Base-by-base conservation (phyloP, 352 stramenopile species). In the Globisporangium cederbergense region DNA sequence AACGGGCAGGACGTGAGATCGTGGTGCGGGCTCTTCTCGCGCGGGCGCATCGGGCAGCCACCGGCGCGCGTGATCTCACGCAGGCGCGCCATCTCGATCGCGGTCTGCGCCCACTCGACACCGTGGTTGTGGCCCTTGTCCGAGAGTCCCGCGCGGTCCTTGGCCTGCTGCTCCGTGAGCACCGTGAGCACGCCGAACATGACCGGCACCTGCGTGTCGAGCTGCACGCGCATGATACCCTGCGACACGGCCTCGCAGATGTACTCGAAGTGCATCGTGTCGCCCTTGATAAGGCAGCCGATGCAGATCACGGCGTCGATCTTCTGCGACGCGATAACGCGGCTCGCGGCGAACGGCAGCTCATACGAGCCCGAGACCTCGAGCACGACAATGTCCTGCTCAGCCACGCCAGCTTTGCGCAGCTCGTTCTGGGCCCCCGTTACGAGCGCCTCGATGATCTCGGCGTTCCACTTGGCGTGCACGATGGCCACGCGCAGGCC, bases 181-280 rank as follows among this genome's bases (percentile, higher is more conserved):
- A 97, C 97, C 62, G 96, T 98, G 63, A 99, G 86, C 45, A 99
- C 97, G 45, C 93, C 93, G 69, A 98, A 97, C 59, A 96, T 72
- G 72, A 94, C 84, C 5, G 89, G 86, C 57, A 93, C 79, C 45
- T 80, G 81, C 30, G 95, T 95, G 71, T 97, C 83, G 62, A 99
- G 77, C 72, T 94, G 86, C 68, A 99, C 95, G 70, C 88, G 88
- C 97, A 99, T 99, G 72, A 99, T 95, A 62, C 97, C 97, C 66
- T 96, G 90, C 42, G 95, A 84, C n/a, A 98, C 93, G 56, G 97
- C 89, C 63, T 99, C 93, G 54, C 90, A 96, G 80, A 99, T 99
- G 83, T 99, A 99, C 90, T 99, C 97, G 76, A 99, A 99, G 81
- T 99, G 97, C 88, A 98, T 98, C 14, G 97, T 99, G 58, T 98